phyloP scores from a whole-genome alignment of 1,284 basidiomycete genomes.

The Peniophora sp. region DNA sequence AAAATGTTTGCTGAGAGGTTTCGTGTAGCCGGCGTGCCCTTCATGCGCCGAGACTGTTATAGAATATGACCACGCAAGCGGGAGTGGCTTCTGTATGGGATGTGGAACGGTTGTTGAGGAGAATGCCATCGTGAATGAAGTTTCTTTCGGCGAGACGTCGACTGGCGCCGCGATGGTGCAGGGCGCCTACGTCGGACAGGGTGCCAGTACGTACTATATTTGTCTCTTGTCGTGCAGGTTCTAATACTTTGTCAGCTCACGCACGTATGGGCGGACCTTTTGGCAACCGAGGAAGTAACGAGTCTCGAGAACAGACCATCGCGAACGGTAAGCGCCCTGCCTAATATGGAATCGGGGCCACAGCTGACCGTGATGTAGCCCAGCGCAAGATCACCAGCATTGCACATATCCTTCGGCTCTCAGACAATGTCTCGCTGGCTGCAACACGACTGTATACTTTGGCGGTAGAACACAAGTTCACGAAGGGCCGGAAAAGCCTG shows the following conservation, averaged over 20 bases:
- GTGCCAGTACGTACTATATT: constrained; percentile 73
- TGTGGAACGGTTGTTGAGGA: constrained; percentile 92
- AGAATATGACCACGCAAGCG: constrained; percentile 75
- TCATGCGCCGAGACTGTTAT: constrained; percentile 77
- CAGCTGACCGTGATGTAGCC: constrained; percentile 36
- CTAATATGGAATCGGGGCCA: background rate
- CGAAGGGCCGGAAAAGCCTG: constrained; percentile 85
- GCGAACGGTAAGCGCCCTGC: constrained; percentile 58
- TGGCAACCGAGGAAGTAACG: constrained; percentile 65
- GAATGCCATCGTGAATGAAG: constrained; percentile 85
- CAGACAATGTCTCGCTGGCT: constrained; percentile 72
- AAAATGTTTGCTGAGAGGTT: no score
- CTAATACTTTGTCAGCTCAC: constrained; percentile 42
- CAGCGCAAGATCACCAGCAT: constrained; percentile 78
- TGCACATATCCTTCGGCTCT: constrained; percentile 70
- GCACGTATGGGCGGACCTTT: constrained; percentile 76
- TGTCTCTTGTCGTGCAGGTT: background rate
- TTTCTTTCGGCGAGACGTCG: constrained; percentile 91
- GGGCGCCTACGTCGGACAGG: constrained; percentile 89
- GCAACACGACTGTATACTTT: constrained; percentile 90
- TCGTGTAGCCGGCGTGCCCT: constrained; percentile 41
- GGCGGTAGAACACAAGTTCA: constrained; percentile 91
- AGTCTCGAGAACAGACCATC: constrained; percentile 85
- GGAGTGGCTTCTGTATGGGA: constrained; percentile 75
- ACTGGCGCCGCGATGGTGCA: constrained; percentile 93